These are phyloP conservation scores for Trypanosoma caninum DNA, from an alignment of 208 protist species.

Conservation along the genomic window DNA sequence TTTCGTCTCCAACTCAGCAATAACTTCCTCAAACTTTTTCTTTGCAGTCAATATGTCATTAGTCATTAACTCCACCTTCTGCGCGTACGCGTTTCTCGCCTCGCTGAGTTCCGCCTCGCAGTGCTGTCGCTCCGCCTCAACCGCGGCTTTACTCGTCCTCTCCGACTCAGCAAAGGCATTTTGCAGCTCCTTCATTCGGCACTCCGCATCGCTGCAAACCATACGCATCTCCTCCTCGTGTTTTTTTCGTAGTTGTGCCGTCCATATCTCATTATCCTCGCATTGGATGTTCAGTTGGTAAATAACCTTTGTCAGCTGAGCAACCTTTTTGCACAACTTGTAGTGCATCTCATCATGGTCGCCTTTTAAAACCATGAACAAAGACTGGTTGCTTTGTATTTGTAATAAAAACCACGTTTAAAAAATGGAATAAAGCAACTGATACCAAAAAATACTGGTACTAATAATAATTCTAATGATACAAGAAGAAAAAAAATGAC, in stretches of 20 bases:
- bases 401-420: not conserved
- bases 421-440: not conserved
- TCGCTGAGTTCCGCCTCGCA: slow-evolving; percentile 33
- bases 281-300: slow-evolving; percentile 95
- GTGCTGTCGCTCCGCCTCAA: slow-evolving; percentile 23
- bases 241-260: slow-evolving; percentile 44
- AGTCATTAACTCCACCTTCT: slow-evolving; percentile 35
- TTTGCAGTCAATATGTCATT: slow-evolving; percentile 42
- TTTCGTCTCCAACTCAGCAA: slow-evolving; percentile 28
- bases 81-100: slow-evolving; percentile 37
- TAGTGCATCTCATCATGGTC: slow-evolving; percentile 80
- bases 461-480: slow-evolving; percentile 2
- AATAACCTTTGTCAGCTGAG: slow-evolving; percentile 96
- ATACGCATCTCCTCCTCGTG: slow-evolving; percentile 86
- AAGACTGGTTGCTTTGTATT: slow-evolving; percentile 9
- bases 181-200: slow-evolving; percentile 35
- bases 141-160: slow-evolving; percentile 13
- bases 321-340: slow-evolving; percentile 97
- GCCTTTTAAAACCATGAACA: too few species aligned
- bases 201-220: slow-evolving; percentile 74
- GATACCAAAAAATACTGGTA: not conserved
- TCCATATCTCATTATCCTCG: slow-evolving; percentile 92
- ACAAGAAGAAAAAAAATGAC: slow-evolving; percentile 7
- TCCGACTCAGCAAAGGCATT: slow-evolving; percentile 29
- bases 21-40: slow-evolving; percentile 33